Percentiles rank a stretch among this genome's conserved stretches.
Conservation (phyloP, 1,284 basidiomycete species). For the Leccinum colubrinum region DNA sequence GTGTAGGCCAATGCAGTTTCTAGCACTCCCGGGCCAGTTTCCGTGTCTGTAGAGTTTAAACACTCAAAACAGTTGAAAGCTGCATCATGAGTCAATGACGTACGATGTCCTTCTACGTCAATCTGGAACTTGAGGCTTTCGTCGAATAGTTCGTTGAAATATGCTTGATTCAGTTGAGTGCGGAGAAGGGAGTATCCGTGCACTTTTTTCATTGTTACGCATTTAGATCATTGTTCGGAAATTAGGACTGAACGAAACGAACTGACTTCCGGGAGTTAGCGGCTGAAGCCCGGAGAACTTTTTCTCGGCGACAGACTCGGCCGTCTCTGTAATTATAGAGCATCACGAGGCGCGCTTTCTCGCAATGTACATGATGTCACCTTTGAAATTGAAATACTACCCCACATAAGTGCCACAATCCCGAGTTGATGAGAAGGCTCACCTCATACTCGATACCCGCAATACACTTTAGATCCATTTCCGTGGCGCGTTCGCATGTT, state of each 20-base stretch:
- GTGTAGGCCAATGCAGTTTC: conserved; percentile 95
- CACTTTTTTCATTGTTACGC: conserved; percentile 49
- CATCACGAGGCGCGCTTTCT: neutral
- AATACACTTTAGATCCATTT: conserved; percentile 58
- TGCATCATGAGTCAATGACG: conserved; percentile 28
- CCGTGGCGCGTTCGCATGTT: conserved; percentile 50
- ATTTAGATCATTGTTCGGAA: conserved; percentile 6
- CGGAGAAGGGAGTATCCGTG: conserved; percentile 91
- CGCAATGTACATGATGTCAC: conserved; percentile 34
- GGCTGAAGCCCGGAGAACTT: conserved; percentile 73
- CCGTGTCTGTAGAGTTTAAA: conserved; percentile 66
- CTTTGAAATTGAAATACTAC: conserved; percentile 94
- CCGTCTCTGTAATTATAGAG: conserved; percentile 59
- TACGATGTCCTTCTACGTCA: conserved; percentile 90
- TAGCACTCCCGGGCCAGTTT: conserved; percentile 91
- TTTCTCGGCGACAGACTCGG: conserved; percentile 75
- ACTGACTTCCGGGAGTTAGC: conserved; percentile 88
- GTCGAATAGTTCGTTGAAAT: conserved; percentile 90
- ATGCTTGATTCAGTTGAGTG: conserved; percentile 85
- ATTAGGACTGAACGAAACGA: neutral
- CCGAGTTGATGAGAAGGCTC: conserved; percentile 18
- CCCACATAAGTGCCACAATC: conserved; percentile 4
- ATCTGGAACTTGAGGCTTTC: conserved; percentile 73
- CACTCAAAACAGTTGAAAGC: neutral
- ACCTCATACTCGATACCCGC: conserved; percentile 93